These are phyloP conservation scores for Globisporangium carolinianum DNA, from an alignment of 352 stramenopile species.

Conservation along the genomic window DNA sequence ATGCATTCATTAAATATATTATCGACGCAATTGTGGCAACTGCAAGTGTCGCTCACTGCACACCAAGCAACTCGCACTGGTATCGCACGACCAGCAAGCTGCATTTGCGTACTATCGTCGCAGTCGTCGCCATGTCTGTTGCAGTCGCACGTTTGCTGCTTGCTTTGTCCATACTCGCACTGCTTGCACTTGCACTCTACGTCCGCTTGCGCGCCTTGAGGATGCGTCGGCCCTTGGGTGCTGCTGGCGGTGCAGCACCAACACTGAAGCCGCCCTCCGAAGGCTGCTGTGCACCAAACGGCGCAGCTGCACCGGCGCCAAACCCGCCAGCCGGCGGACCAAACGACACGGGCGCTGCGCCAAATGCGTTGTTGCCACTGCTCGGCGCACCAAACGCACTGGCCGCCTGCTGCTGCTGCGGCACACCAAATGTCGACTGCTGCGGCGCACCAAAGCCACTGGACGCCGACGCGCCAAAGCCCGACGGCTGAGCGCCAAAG, in stretches of 20 bases:
- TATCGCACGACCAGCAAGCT: slow-evolving; percentile 7
- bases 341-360: slow-evolving; percentile 16
- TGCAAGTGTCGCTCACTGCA: not conserved
- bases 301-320: slow-evolving; percentile 8
- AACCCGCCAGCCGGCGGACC: slow-evolving; percentile 28
- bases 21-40: slow-evolving; percentile 4
- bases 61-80: slow-evolving; percentile 2
- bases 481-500: slow-evolving; percentile 2
- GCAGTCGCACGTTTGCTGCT: not conserved
- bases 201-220: slow-evolving; percentile 34
- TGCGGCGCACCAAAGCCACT: slow-evolving; percentile 1
- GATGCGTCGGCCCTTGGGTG: slow-evolving; percentile 53
- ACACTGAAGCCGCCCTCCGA: slow-evolving; percentile 57
- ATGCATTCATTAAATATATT: slow-evolving; percentile 21
- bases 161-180: too few relatives aligned
- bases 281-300: slow-evolving; percentile 19
- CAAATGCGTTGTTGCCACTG: too few relatives aligned
- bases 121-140: not conserved
- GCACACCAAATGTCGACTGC: slow-evolving; percentile 15
- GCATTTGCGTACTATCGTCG: not conserved
- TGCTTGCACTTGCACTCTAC: not conserved
- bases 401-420: slow-evolving; percentile 5
- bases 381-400: slow-evolving; percentile 15
- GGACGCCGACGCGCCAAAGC: not conserved
- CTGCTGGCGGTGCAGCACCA: slow-evolving; percentile 36